Percentiles rank a stretch among this genome's conserved stretches.
These are phyloP conservation scores for Maudiozyma serrabonitensis DNA, from an alignment of 805 yeast genomes.

Conservation along the genomic window DNA sequence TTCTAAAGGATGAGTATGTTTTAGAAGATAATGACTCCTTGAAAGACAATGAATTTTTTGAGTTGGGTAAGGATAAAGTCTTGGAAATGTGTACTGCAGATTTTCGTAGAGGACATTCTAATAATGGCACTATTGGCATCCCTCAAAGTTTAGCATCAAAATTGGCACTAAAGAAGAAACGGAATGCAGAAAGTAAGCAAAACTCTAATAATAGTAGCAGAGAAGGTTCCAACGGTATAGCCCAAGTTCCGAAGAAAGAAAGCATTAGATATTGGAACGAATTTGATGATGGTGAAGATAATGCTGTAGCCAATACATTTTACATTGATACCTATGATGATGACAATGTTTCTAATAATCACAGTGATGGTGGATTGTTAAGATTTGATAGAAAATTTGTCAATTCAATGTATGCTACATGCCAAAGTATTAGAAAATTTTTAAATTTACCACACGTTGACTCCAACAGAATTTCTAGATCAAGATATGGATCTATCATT, in stretches of 20 bases:
- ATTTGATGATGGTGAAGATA: slow-evolving; percentile 26
- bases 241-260: background rate
- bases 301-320: slow-evolving; percentile 2
- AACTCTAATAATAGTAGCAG: background rate
- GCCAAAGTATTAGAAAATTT: slow-evolving; percentile 10
- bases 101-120: background rate
- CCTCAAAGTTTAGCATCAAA: background rate
- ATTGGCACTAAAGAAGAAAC: background rate
- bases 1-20: slow-evolving; percentile 13
- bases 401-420: slow-evolving; percentile 13
- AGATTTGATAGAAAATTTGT: slow-evolving; percentile 18
- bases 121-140: background rate
- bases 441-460: background rate
- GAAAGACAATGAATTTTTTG: slow-evolving; percentile 17
- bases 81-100: slow-evolving; percentile 3
- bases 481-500: slow-evolving; percentile 4
- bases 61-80: slow-evolving; percentile 13
- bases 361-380: slow-evolving; percentile 18
- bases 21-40: slow-evolving; percentile 6
- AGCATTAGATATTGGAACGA: slow-evolving; percentile 27
- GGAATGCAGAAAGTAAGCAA: background rate
- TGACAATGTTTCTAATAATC: slow-evolving; percentile 2
- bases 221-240: background rate
- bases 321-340: slow-evolving; percentile 6
- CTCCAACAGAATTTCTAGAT: background rate